These are phyloP conservation scores for Prunus mongolica DNA, from an alignment of 306 rosid species.

Conservation along the genomic window DNA sequence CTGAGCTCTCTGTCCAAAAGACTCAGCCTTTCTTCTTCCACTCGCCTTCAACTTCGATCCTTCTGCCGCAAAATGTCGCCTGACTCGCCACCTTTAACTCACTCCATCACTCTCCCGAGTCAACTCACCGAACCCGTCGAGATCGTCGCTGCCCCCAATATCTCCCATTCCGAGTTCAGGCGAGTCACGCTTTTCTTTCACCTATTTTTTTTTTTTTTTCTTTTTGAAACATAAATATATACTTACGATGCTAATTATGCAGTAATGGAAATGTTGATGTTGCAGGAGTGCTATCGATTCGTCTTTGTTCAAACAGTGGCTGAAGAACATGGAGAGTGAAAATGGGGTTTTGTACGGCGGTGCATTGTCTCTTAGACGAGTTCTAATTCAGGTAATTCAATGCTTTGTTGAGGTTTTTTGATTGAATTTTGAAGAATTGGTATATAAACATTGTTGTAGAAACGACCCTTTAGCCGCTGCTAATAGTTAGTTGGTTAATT, in stretches of 20 bases:
- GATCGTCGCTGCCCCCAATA: constrained; percentile 64
- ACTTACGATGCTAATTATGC: not conserved
- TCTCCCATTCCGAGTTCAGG: constrained; percentile 79
- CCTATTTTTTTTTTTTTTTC: not conserved
- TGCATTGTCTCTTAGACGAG: constrained; percentile 52
- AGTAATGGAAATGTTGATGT: not conserved
- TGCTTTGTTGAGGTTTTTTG: not conserved
- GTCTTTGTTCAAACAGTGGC: constrained; percentile 82
- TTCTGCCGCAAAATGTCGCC: constrained; percentile 55
- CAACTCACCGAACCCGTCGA: constrained; percentile 58
- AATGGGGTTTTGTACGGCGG: constrained; percentile 64
- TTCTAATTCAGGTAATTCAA: constrained; percentile 70
- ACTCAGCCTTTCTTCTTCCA: not conserved
- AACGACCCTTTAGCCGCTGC: not conserved
- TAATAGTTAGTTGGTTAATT: not conserved
- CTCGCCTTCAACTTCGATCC: constrained; percentile 10
- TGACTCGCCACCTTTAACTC: constrained; percentile 44
- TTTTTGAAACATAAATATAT: not conserved
- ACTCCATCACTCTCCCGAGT: constrained; percentile 51
- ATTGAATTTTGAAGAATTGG: not conserved
- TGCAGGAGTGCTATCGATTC: constrained; percentile 83
- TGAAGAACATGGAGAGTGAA: constrained; percentile 66
- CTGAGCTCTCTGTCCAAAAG: constrained; percentile 23
- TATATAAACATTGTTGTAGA: not conserved
- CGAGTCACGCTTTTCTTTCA: not conserved